Conservation (phyloP, 2,329 filamentous ascomycete genomes). For the Xylariaceae sp. region DNA sequence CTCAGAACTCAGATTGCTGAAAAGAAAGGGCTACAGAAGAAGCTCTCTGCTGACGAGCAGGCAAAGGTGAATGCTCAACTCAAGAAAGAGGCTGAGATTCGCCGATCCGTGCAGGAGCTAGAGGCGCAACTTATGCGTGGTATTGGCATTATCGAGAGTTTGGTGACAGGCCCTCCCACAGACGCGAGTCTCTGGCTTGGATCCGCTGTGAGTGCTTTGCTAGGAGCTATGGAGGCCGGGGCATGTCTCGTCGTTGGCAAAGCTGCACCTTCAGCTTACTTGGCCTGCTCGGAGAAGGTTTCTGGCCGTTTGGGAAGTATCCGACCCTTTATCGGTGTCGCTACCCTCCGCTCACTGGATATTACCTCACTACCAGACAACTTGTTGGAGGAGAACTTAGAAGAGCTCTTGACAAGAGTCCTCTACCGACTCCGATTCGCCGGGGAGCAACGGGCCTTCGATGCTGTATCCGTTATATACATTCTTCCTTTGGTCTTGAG, state of each 20-base stretch:
- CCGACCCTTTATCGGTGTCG: conserved; percentile 81
- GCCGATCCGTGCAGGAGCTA: conserved; percentile 65
- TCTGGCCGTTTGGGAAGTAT: conserved; percentile 72
- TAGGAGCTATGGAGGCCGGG: conserved; percentile 74
- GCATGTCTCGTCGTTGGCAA: conserved; percentile 80
- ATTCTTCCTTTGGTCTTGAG: conserved; percentile 78
- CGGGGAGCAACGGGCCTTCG: conserved; percentile 90
- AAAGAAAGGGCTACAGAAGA: conserved; percentile 90
- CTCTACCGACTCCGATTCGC: conserved; percentile 88
- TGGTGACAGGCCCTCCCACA: conserved; percentile 84
- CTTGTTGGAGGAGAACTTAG: conserved; percentile 75
- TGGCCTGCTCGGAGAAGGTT: conserved; percentile 74
- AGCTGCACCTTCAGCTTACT: conserved; percentile 71
- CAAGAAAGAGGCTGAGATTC: conserved; percentile 79
- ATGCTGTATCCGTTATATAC: conserved; percentile 83
- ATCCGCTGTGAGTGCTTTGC: conserved; percentile 69
- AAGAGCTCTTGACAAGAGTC: conserved; percentile 80
- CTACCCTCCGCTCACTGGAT: conserved; percentile 76
- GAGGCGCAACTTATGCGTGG: conserved; percentile 75
- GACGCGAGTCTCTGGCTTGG: conserved; percentile 88
- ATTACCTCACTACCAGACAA: conserved; percentile 70
- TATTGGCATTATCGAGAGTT: conserved; percentile 77
- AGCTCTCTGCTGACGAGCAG: conserved; percentile 84
- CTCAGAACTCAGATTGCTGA: conserved; percentile 81
- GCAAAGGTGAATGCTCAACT: conserved; percentile 89